Conservation (phyloP, 148 eudicot genomes). For the Fagopyrum esculentum region DNA sequence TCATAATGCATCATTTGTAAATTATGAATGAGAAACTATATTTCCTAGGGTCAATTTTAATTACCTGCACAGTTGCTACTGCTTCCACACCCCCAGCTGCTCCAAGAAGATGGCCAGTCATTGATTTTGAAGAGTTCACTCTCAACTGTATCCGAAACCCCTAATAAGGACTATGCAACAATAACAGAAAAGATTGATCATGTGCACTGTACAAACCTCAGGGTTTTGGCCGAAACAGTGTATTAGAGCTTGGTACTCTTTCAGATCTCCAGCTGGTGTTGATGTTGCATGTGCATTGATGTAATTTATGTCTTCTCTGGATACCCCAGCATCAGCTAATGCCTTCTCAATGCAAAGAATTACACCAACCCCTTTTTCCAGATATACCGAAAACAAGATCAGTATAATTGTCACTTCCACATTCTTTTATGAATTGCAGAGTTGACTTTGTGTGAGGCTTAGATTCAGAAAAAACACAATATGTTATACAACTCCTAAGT, state of each 20-base stretch:
- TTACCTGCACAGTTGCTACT: constrained; percentile 91
- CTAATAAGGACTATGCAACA: neutral
- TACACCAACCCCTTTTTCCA: constrained; percentile 58
- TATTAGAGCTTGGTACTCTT: constrained; percentile 81
- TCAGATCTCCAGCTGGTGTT: constrained; percentile 83
- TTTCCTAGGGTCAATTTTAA: too few relatives aligned
- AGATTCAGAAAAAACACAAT: too few relatives aligned
- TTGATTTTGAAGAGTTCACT: constrained; percentile 88
- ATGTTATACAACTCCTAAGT: neutral
- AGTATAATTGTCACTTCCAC: neutral
- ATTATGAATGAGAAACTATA: too few relatives aligned
- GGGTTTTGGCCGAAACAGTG: constrained; percentile 81
- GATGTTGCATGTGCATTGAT: constrained; percentile 98
- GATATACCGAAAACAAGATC: neutral
- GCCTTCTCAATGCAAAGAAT: constrained; percentile 85
- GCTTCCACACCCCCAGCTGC: constrained; percentile 99
- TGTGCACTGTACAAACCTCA: constrained; percentile 37
- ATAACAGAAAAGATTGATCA: constrained; percentile 7
- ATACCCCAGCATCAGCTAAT: constrained; percentile 65
- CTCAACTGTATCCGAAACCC: constrained; percentile 37
- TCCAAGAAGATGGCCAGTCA: constrained; percentile 94
- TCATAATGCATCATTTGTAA: too few relatives aligned
- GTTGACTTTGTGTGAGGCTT: too few relatives aligned
- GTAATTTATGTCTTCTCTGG: constrained; percentile 89
- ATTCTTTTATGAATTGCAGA: too few relatives aligned